These are phyloP conservation scores for Coelastrella sp. DNA, from an alignment of 139 green algal species.

Conservation along the genomic window DNA sequence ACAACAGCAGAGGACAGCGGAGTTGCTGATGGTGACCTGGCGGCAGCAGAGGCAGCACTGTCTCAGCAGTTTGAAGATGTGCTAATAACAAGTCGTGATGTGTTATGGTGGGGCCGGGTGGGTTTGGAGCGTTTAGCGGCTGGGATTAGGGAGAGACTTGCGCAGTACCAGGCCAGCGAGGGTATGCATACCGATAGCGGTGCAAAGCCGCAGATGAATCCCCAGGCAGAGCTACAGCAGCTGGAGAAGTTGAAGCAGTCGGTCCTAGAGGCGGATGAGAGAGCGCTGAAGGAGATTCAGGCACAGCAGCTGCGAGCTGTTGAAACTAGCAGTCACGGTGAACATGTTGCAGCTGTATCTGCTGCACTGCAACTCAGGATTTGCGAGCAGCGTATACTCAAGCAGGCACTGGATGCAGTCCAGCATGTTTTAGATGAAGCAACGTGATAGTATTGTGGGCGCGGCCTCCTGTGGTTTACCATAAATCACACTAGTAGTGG, in stretches of 20 bases:
- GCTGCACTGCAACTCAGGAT: constrained; percentile 28
- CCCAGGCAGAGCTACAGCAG: background rate
- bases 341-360: constrained; percentile 26
- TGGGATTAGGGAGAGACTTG: background rate
- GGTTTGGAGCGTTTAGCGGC: constrained; percentile 4
- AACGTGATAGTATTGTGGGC: background rate
- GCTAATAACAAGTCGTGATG: background rate
- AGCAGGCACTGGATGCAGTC: background rate
- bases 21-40: background rate
- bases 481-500: no score
- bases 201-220: no score
- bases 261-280: background rate
- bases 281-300: background rate
- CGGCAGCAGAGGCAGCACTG: background rate
- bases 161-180: background rate
- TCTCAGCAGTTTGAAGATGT: constrained; percentile 31
- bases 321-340: background rate
- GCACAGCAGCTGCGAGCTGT: background rate
- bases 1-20: background rate
- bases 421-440: background rate
- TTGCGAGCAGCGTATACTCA: constrained; percentile 28
- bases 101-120: background rate
- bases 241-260: background rate
- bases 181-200: background rate
- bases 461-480: background rate